These are phyloP conservation scores for Puccinia coronata DNA, from an alignment of 1,284 basidiomycete species.

Conservation along the genomic window DNA sequence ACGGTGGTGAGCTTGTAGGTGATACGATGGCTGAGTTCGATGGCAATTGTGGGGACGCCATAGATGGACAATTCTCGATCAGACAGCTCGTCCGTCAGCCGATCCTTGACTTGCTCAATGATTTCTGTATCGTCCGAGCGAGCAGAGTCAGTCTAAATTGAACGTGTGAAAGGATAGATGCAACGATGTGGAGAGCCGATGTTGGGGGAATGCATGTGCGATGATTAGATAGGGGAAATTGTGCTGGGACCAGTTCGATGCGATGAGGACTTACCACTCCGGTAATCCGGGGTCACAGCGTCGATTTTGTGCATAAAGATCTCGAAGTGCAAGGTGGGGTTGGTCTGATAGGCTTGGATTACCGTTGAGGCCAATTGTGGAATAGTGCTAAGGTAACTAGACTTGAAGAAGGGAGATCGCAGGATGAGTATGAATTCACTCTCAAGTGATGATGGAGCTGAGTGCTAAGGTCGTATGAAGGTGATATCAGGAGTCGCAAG, in stretches of 20 bases:
- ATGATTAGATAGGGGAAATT: constrained; percentile 39
- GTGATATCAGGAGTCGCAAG: neutral
- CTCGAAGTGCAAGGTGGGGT: constrained; percentile 78
- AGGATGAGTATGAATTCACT: constrained; percentile 30
- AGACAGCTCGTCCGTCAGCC: constrained; percentile 67
- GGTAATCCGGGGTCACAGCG: constrained; percentile 85
- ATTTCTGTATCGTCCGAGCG: constrained; percentile 58
- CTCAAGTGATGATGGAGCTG: no score
- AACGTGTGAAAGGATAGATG: neutral
- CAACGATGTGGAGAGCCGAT: constrained; percentile 8
- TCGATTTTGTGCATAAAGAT: constrained; percentile 97
- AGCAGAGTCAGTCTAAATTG: constrained; percentile 59
- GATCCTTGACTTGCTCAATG: constrained; percentile 67
- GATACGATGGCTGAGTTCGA: constrained; percentile 56
- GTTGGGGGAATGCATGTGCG: neutral
- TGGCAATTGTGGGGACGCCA: constrained; percentile 53
- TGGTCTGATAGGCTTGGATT: constrained; percentile 65
- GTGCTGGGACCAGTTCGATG: constrained; percentile 15
- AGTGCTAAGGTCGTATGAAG: neutral
- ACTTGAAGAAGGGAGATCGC: constrained; percentile 60
- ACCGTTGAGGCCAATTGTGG: constrained; percentile 56
- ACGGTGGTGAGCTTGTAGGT: constrained; percentile 82
- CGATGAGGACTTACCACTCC: constrained; percentile 68
- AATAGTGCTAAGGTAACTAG: constrained; percentile 64
- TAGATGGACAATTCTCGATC: constrained; percentile 51